Percentiles rank a stretch among this genome's conserved stretches.
Conservation (phyloP, 1,139 yeast genomes). For the Geotrichum cucujoidarum region DNA sequence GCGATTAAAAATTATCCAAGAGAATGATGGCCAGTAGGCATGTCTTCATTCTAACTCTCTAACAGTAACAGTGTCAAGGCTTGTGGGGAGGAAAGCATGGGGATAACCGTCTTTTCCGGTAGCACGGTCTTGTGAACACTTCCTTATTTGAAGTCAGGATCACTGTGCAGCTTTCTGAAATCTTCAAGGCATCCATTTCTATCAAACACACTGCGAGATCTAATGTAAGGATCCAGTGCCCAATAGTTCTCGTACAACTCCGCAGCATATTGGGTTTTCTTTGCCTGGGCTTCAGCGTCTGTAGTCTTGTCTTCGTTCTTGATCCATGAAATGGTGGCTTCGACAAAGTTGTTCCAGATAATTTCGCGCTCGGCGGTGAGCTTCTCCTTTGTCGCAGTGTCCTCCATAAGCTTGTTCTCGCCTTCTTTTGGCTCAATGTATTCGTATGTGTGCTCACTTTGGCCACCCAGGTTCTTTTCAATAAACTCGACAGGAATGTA, state of each 20-base stretch:
- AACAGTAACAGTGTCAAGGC: too few species aligned
- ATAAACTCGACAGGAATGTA: conserved; percentile 51
- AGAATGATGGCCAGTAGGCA: too few species aligned
- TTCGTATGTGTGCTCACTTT: conserved; percentile 49
- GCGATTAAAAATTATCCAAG: too few species aligned
- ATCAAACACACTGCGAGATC: conserved; percentile 66
- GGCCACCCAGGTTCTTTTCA: conserved; percentile 65
- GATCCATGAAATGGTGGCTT: conserved; percentile 65
- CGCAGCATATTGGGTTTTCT: conserved; percentile 48
- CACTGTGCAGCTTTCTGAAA: conserved; percentile 12
- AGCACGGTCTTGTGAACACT: too few species aligned
- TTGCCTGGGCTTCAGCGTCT: conserved; percentile 41
- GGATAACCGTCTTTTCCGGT: too few species aligned
- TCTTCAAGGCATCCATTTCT: conserved; percentile 44
- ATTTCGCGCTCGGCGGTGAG: conserved; percentile 46
- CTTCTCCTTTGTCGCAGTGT: conserved; percentile 42
- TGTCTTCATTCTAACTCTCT: too few species aligned
- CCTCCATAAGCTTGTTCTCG: conserved; percentile 44
- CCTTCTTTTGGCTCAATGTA: conserved; percentile 52
- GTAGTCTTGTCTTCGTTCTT: conserved; percentile 44
- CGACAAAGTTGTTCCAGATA: conserved; percentile 47
- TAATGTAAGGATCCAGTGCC: conserved; percentile 63
- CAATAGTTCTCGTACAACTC: conserved; percentile 54
- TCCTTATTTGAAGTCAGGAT: conserved; percentile 9
- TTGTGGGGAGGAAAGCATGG: too few species aligned